phyloP scores from a whole-genome alignment of 1,284 basidiomycete genomes.

The Mycena sp. region DNA sequence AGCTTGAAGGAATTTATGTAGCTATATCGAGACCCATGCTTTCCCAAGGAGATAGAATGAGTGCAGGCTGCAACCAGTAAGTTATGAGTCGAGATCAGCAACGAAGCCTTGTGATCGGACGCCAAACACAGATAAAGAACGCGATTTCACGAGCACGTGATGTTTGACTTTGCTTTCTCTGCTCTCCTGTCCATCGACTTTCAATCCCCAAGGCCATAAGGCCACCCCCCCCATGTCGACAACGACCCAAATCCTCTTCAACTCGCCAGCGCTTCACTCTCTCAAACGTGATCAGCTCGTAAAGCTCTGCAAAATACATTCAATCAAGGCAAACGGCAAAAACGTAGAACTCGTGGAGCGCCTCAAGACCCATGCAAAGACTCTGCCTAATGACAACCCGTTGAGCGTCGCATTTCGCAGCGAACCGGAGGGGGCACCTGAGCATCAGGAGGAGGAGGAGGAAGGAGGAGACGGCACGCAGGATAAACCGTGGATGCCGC shows the following conservation, averaged over 20 bases:
- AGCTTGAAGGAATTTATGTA: too few species aligned
- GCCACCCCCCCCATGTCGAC: constrained; percentile 64
- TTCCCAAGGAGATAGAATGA: too few species aligned
- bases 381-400: constrained; percentile 62
- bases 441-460: constrained; percentile 34
- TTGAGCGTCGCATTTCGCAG: constrained; percentile 59
- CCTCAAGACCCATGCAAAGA: constrained; percentile 69
- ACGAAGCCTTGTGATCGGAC: too few species aligned
- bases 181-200: too few species aligned
- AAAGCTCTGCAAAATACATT: constrained; percentile 82
- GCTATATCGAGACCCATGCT: too few species aligned
- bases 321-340: constrained; percentile 81
- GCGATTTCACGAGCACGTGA: background rate
- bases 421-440: constrained; percentile 41
- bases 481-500: constrained; percentile 45
- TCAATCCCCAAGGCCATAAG: too few species aligned
- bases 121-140: too few species aligned
- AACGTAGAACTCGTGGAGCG: constrained; percentile 74
- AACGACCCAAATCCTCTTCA: constrained; percentile 80
- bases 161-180: background rate
- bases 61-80: too few species aligned
- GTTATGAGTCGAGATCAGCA: too few species aligned
- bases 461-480: too few species aligned
- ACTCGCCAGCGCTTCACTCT: constrained; percentile 80
- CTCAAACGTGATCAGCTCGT: constrained; percentile 83